These are phyloP conservation scores for Sarocladium oryzae DNA, from an alignment of 2,329 filamentous ascomycete species.

Conservation along the genomic window DNA sequence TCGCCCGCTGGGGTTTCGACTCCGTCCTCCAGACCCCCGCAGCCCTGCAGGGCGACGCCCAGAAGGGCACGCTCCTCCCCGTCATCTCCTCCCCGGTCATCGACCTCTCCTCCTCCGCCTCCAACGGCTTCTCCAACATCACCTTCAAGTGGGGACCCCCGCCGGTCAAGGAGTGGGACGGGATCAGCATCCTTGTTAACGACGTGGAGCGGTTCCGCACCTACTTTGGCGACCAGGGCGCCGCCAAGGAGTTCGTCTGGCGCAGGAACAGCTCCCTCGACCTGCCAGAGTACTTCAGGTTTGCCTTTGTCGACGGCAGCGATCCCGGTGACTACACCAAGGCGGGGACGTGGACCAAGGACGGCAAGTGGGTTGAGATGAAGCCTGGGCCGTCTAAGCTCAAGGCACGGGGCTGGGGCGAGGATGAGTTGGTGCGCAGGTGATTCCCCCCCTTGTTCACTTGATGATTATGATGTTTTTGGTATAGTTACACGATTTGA, in stretches of 20 bases:
- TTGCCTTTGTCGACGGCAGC: constrained; percentile 65
- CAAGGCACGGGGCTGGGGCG: constrained; percentile 4
- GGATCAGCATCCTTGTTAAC: constrained; percentile 75
- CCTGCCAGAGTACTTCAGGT: constrained; percentile 68
- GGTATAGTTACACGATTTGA: no score
- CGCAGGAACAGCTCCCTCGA: constrained; percentile 36
- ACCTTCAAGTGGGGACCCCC: constrained; percentile 49
- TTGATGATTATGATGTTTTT: no score
- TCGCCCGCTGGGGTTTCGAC: constrained; percentile 91
- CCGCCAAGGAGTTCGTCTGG: constrained; percentile 50
- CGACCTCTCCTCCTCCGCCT: constrained; percentile 30
- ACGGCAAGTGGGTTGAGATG: constrained; percentile 63
- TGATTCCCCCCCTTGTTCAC: neutral
- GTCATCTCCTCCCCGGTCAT: constrained; percentile 41
- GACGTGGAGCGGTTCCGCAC: constrained; percentile 76
- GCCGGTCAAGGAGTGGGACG: constrained; percentile 53
- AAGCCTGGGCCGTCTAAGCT: constrained; percentile 50
- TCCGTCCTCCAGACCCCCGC: constrained; percentile 76
- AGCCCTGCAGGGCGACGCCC: constrained; percentile 63
- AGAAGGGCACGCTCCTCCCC: constrained; percentile 56
- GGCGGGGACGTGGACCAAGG: constrained; percentile 61
- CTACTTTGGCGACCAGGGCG: constrained; percentile 54
- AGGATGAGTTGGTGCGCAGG: constrained; percentile 3
- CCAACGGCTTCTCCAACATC: constrained; percentile 53
- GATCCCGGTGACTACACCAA: constrained; percentile 64